Base-by-base conservation (phyloP, 2,329 filamentous ascomycete species). In the Furcasterigmium sp. region DNA sequence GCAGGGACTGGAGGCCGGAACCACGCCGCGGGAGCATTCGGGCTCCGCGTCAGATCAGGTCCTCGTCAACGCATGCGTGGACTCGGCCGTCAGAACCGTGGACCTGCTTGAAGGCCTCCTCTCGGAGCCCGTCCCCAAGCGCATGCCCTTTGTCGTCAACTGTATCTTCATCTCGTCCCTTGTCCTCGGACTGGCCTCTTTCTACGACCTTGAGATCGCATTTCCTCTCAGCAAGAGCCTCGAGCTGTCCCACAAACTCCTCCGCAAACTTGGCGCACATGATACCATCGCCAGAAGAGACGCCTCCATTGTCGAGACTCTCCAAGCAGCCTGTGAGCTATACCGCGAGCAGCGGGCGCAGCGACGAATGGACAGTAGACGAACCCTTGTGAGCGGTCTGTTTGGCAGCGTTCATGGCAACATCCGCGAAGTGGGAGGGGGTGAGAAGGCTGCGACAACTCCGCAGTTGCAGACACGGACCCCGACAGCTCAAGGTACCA, bases 81-180 rank as follows among this genome's bases (percentile, higher is more conserved):
- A 64, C 43, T 64, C 61, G 4, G 61, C 61, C 8, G 54, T 64
- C 0, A 51, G 58, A 8, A 58, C 59, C 0, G 56, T 72, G 3
- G 63, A 67, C 5, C 56, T 71, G 0, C 52, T 69, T 1, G 58
- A 65, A 11, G 56, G 54, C 2, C 57, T 73, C 2, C 47, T 63
- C 4, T 51, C 51, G 1, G 59, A 56, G 2, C 52, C 56, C 3
- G 55, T 70, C 1, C 68, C 69, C 0, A 67, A 64, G 23, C 57
- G 68, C 2, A 50, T 72, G 4, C 69, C 69, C 0, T 69, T 72
- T 14, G 50, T 72, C 1, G 66, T 72, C 5, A 73, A 72, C 39
- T 67, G 66, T 2, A 60, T 67, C 4, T 72, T 73, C 46, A 63
- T 69, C 6, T 68, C 68, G 0, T 66, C 65, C 0, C 51, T 73